phyloP scores from a whole-genome alignment of 2,329 filamentous ascomycete species.

The Pseudogymnoascus destructans region DNA sequence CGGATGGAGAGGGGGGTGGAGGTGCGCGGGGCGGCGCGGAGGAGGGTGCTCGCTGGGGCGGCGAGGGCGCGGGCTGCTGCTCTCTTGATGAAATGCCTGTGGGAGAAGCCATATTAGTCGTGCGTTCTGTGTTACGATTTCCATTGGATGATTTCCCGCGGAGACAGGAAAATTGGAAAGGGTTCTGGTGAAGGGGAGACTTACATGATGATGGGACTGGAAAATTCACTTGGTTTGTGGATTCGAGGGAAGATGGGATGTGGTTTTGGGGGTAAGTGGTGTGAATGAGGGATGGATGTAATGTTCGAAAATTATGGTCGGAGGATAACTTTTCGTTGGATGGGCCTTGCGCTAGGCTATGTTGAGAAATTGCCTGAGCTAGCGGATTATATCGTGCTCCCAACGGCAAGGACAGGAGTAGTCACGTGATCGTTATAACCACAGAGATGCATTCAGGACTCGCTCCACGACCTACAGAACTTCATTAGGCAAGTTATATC shows the following conservation, averaged over 20 bases:
- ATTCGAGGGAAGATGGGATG: background rate
- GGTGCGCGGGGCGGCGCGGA: constrained; percentile 37
- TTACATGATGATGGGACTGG: constrained; percentile 20
- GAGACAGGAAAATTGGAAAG: background rate
- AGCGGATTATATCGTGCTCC: background rate
- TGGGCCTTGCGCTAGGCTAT: background rate
- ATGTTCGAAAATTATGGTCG: background rate
- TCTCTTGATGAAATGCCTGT: constrained; percentile 6
- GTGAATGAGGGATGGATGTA: background rate
- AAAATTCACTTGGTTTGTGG: background rate
- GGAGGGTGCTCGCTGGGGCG: constrained; percentile 35
- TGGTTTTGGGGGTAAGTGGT: background rate
- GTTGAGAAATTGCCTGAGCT: background rate
- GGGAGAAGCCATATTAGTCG: too few relatives aligned
- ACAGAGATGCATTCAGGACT: too few relatives aligned
- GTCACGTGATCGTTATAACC: background rate
- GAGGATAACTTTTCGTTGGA: background rate
- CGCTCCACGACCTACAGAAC: background rate
- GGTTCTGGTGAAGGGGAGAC: constrained; percentile 1
- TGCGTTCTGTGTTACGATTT: too few relatives aligned
- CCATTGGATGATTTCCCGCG: too few relatives aligned
- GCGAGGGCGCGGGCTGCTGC: background rate
- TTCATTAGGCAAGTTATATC: background rate
- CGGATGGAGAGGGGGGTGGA: constrained; percentile 31
- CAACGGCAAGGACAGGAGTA: background rate